phyloP scores from a whole-genome alignment of 2,329 filamentous ascomycete species.

The Calonectria honghensis region DNA sequence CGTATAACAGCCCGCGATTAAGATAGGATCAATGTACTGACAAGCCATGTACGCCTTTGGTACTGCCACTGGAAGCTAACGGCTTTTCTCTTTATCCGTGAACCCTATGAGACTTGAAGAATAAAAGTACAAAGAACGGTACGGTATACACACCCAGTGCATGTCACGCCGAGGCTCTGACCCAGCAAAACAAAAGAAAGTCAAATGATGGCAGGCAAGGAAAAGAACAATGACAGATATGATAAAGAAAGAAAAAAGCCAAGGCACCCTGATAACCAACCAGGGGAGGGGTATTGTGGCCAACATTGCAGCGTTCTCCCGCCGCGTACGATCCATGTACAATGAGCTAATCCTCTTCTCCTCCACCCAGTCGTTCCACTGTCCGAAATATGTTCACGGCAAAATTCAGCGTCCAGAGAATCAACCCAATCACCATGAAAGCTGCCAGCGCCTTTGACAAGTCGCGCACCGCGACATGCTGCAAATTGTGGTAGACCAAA shows the following conservation, averaged over 20 bases:
- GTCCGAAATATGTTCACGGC: conserved; percentile 87
- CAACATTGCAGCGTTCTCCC: conserved; percentile 40
- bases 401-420: conserved; percentile 95
- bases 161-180: conserved; percentile 18
- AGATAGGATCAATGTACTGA: neutral
- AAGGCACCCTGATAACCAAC: conserved; percentile 26
- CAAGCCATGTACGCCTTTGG: conserved; percentile 10
- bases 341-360: conserved; percentile 63
- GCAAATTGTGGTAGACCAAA: conserved; percentile 75
- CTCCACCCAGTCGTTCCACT: conserved; percentile 76
- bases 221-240: conserved; percentile 3
- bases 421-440: conserved; percentile 86
- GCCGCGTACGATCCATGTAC: conserved; percentile 44
- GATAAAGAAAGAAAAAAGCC: conserved; percentile 9
- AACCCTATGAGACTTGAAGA: conserved; percentile 26
- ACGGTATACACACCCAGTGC: conserved; percentile 30
- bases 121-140: conserved; percentile 33
- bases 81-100: conserved; percentile 26
- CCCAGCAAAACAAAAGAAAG: conserved; percentile 26
- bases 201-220: neutral
- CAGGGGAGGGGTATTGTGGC: conserved; percentile 41
- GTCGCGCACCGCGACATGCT: conserved; percentile 67
- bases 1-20: neutral
- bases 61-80: conserved; percentile 1
- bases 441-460: conserved; percentile 81